Base-by-base conservation (phyloP, 768 basidiomycete species). In the Auriculariales sp. region DNA sequence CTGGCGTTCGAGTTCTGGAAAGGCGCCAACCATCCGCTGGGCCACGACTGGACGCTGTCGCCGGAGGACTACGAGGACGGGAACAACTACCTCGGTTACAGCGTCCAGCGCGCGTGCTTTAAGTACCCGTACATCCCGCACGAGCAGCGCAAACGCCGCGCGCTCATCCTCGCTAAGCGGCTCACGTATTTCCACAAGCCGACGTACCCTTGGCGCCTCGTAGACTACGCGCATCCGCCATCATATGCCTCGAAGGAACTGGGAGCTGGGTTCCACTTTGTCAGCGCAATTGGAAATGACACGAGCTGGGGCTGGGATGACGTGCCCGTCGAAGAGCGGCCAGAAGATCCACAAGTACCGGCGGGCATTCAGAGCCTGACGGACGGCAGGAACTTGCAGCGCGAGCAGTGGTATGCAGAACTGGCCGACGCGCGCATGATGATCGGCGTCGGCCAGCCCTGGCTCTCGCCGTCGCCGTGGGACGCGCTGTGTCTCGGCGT, bases 11-110 rank as follows among this genome's bases (percentile, higher is more conserved):
- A 47, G 7, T 51, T 46, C 31, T 51, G 50, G 50, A 47, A 47
- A 22, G 34, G n/a, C 22, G 12, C 45, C 6, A 11, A 19, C 3
- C 35, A 42, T 42, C 53, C 53, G 2, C 28, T 50, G 2, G 49
- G 49, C 3, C 17, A 29, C 2, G 17, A 28, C 3, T 54, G 49
- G 49, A 51, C 46, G 17, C 34, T 54, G 3, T 47, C 53, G 10
- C 53, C 53, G 10, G 49, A 46, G 22, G 17, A 34, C 28, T 54
- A 52, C 32, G 2, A 28, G 7, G 15, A 29, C 14, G 46, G 45
- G 14, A 50, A 47, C 48, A 17, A 29, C 19, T 54, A 50, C 49
- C 19, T 51, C 12, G 53, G 53, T 5, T 54, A 54, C 35, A 51
- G 46, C 28, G 22, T 54, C 27, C 34, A 54, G 17, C 30, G 19